Evolutionary conservation across 176 grass and related monocot genomes (phyloP), one percentile per base, ranked within the genome.

Genomic region (Secale cereale): DNA sequence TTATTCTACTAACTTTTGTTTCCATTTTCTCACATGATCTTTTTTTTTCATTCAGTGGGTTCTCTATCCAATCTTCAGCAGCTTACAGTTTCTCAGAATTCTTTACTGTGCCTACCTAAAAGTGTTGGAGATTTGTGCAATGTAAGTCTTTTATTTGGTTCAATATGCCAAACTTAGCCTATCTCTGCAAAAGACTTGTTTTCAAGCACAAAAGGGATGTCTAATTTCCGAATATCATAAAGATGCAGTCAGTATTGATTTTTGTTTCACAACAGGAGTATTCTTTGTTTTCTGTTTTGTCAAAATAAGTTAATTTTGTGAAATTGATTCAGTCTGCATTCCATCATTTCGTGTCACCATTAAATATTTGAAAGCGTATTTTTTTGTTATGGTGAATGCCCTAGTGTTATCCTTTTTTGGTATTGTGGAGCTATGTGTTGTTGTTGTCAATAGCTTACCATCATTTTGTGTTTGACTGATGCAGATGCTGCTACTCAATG

Each of bases 401-500:
- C 16, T 74, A 56, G 80, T 17, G 35, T 77, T 63, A 77, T 83
- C 25, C 79, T 3, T 29, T 74, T 28, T 89, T 61, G 15, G 43
- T 15, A 46, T 46, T 46, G 43, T 46, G 62, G 43, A 20, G 22
- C 35, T 36, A 31, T 76, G 30, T 11, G 8, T 16, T 69, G 30
- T 86, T n/a, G 23, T 78, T 70, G 72, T 41, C 52, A 77, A 26
- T 66, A 39, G 27, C 63, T 36, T 59, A 35, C 13, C 68, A 50
- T 45, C 19, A 15, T 81, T 67, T 79, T 73, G 9, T 76, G 72
- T 37, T 80, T 87, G 65, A 60, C 70, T 74, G 82, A 76, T 92
- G 57, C 93, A 98, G 97, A 76, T 98, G 80, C 85, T 85, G 41
- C 71, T 98, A 70, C 86, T 98, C 32, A 96, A 96, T 91, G 75